Evolutionary conservation across 192 early-diverging fungal species (phyloP), one percentile per base, ranked within the genome.

Genomic region (Hyaloraphidium curvatum): DNA sequence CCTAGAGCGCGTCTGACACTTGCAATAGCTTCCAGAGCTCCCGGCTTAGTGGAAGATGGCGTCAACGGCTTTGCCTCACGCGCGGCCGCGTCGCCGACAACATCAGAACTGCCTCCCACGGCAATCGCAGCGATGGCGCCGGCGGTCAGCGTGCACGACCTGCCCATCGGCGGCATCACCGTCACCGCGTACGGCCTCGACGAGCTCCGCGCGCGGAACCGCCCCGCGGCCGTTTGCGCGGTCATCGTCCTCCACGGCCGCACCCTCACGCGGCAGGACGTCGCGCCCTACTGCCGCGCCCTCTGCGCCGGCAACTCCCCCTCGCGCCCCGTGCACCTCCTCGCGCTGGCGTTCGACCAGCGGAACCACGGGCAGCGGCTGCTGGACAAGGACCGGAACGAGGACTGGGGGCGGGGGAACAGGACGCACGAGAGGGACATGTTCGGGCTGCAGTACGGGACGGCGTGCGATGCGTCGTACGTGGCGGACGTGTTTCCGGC

Each of bases 291-390:
- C 43, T 48, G 43, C 43, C 43, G 25, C 17, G 7, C 14, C 17
- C 43, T 48, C 43, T 14, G 7, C 7, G 43, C 43, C 7, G 17
- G 17, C 43, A 48, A 25, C 43, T n/a, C n/a, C n/a, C n/a, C n/a
- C n/a, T 21, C 56, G 56, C 30, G 30, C 7, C 17, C 4, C 2
- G 14, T 39, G 1, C 28, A 2, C 48, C 39, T 33, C 56, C 43
- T 74, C 9, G 64, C 73, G 3, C 62, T 71, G 5, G 40, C 67
- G 0, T 75, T 73, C 52, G 76, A 78, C 54, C 68, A 73, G 30
- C 52, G 62, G 19, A 78, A 78, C 51, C 76, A 78, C 54, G 76
- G 76, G 22, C 29, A 52, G 17, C 4, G 57, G 29, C 31, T 30
- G 37, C 33, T 55, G 31, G 17, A 58, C 52, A 52, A 58, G 22